Base-by-base conservation (phyloP, 2,329 filamentous ascomycete genomes). In the Xylariomycetidae sp. region DNA sequence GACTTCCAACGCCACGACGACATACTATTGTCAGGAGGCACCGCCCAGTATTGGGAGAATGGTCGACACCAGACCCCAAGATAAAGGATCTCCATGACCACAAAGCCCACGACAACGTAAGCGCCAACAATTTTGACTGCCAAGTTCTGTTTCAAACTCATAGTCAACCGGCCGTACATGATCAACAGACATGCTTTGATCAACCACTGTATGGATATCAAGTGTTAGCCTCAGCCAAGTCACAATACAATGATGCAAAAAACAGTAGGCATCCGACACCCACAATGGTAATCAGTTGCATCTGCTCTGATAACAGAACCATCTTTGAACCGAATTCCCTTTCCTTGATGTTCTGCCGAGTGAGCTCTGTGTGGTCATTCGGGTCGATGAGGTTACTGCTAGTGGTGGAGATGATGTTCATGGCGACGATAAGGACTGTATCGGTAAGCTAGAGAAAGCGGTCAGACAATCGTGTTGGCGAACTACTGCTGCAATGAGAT, bases 241-340 rank as follows among this genome's bases (percentile, higher is more conserved):
- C n/a, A n/a, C n/a, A n/a, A n/a, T n/a, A n/a, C n/a, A n/a, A n/a
- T n/a, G n/a, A n/a, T n/a, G n/a, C n/a, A n/a, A n/a, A n/a, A n/a
- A n/a, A n/a, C n/a, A n/a, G n/a, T n/a, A n/a, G n/a, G n/a, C n/a
- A n/a, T n/a, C n/a, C n/a, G n/a, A n/a, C n/a, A n/a, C n/a, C n/a
- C n/a, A n/a, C n/a, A n/a, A 73, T 72, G 8, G 71, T 68, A 33
- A 77, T 61, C 13, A 80, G 61, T 60, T 84, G 82, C 47, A 72
- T 69, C 54, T 80, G 66, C 44, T 82, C 77, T 3, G 74, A 71
- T 7, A 79, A 69, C 23, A 80, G 62, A 1, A 80, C 76, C 61
- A 77, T 70, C 62, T 82, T 82, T 28, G 74, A 79, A 9, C 77
- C 78, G 23, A 53, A 58, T 1, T 61, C 51, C 30, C 74, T 61